A percentile compares a stretch with the other conserved stretches of the same genome.
These are phyloP conservation scores for Spergularia marina DNA, from an alignment of 148 eudicot genomes.

Conservation along the genomic window DNA sequence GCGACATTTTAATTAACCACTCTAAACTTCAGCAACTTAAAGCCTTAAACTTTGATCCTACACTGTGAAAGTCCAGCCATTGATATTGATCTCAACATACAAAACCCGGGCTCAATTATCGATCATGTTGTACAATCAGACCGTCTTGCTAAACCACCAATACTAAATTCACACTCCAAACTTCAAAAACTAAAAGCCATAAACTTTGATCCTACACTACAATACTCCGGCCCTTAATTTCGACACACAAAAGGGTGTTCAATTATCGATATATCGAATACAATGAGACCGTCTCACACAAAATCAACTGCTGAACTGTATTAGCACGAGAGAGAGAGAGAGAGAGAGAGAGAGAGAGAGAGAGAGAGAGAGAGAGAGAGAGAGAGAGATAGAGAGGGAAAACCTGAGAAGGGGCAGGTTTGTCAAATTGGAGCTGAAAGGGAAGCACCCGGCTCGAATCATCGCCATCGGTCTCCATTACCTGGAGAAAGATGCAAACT, in stretches of 20 bases:
- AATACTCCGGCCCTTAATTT: neutral
- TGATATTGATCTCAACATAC: neutral
- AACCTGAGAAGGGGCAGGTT: constrained; percentile 90
- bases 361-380: no score
- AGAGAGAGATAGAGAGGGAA: neutral
- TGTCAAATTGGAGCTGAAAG: constrained; percentile 98
- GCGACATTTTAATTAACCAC: neutral
- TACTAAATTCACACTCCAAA: no score
- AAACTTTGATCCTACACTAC: no score
- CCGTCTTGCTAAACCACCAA: no score
- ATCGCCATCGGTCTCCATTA: constrained; percentile 70
- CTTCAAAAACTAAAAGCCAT: no score
- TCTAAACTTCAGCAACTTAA: neutral
- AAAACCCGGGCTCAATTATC: neutral
- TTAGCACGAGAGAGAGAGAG: no score
- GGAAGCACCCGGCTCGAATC: constrained; percentile 57
- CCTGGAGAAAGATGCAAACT: neutral
- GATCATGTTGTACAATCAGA: neutral
- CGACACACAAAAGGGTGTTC: neutral
- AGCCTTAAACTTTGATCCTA: constrained; percentile 1
- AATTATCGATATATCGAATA: neutral
- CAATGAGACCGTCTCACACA: neutral
- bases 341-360: neutral
- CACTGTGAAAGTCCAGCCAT: neutral
- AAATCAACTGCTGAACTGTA: no score